A percentile compares a stretch with the other conserved stretches of the same genome.
phyloP scores from a whole-genome alignment of 208 protist species.

The Trypanosomatidae sp. region DNA sequence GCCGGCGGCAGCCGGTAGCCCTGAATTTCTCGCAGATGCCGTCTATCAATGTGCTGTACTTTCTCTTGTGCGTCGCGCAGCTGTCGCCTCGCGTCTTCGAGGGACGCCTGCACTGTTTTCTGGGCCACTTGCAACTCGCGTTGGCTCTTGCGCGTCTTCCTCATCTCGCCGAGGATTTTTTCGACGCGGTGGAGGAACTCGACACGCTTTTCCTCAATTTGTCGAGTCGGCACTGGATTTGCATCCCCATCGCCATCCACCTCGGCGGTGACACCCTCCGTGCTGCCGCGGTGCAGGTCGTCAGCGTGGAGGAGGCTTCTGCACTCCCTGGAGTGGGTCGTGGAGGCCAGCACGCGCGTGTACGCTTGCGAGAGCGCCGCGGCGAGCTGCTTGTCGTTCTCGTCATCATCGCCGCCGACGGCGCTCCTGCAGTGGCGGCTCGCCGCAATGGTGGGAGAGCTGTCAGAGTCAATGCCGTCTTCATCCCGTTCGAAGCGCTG shows the following conservation, averaged over 20 bases:
- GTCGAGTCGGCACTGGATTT: constrained; percentile 3
- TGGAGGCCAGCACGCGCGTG: constrained; percentile 10
- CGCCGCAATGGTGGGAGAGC: neutral
- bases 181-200: constrained; percentile 16
- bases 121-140: constrained; percentile 26
- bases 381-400: constrained; percentile 17
- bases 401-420: constrained; percentile 4
- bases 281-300: neutral
- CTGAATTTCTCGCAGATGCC: constrained; percentile 54
- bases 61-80: constrained; percentile 41
- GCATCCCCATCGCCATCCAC: neutral
- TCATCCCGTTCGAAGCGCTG: constrained; percentile 7
- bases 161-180: constrained; percentile 11
- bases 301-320: neutral
- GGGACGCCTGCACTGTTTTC: constrained; percentile 13
- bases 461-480: neutral
- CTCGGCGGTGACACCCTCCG: neutral
- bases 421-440: neutral
- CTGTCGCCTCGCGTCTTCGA: constrained; percentile 29
- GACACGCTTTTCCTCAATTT: constrained; percentile 22
- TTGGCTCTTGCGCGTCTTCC: constrained; percentile 17
- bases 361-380: constrained; percentile 22
- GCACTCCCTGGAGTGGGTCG: neutral
- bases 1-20: constrained; percentile 66
- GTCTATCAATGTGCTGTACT: constrained; percentile 46